Percentiles rank a stretch among this genome's conserved stretches.
Conservation (phyloP, 495 filamentous ascomycete genomes). For the Chaetomium cochliodes region DNA sequence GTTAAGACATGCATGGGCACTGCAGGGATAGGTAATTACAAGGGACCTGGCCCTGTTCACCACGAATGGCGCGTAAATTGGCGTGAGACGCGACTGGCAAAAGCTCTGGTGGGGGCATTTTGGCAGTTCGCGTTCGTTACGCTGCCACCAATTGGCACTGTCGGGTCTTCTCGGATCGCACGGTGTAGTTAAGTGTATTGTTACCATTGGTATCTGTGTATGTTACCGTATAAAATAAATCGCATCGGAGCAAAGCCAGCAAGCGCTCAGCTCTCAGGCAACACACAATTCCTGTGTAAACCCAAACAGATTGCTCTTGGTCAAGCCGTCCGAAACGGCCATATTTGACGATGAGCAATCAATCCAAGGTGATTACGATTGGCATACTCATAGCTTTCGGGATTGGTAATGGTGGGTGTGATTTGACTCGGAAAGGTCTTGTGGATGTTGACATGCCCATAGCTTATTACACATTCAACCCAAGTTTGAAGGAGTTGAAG, state of each 20-base stretch:
- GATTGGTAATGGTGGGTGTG: constrained; percentile 32
- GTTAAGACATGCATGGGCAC: background rate
- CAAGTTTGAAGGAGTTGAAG: constrained; percentile 41
- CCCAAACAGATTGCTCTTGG: background rate
- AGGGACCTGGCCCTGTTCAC: background rate
- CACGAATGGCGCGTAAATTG: constrained; percentile 22
- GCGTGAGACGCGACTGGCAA: constrained; percentile 28
- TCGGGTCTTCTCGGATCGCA: constrained; percentile 3
- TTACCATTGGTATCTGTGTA: background rate
- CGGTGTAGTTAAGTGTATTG: background rate
- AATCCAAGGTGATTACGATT: constrained; percentile 28
- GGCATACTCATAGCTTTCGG: constrained; percentile 28
- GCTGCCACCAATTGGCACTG: constrained; percentile 7
- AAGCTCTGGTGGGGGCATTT: constrained; percentile 28
- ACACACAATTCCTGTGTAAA: background rate
- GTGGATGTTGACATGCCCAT: background rate
- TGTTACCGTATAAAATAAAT: background rate
- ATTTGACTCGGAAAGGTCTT: too few relatives aligned
- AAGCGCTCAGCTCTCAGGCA: background rate
- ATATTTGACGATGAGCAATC: constrained; percentile 21
- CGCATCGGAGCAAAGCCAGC: background rate
- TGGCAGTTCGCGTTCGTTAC: constrained; percentile 7
- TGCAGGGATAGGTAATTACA: background rate
- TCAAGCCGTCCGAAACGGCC: too few relatives aligned
- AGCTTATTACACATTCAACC: constrained; percentile 49